Percentiles rank a stretch among this genome's conserved stretches.
Conservation (phyloP, 306 rosid species). For the Macrotyloma uniflorum region DNA sequence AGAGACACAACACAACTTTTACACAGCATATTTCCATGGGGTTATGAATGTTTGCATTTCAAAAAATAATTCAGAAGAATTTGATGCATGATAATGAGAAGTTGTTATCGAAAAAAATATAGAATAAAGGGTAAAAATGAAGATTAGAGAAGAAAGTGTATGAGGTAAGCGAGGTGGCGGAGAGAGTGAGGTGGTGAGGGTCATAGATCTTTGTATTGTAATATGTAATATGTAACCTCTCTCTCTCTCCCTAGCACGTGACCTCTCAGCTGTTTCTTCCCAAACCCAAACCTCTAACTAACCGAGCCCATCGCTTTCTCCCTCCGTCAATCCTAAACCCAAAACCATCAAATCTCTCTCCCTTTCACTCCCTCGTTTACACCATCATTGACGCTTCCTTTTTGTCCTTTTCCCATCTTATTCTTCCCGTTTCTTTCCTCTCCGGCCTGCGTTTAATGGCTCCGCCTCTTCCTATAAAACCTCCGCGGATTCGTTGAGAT, state of each 20-base stretch:
- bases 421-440: not conserved
- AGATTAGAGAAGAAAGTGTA: conserved; percentile 49
- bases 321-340: conserved; percentile 51
- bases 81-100: no score
- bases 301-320: conserved; percentile 58
- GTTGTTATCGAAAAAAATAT: no score
- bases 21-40: no score
- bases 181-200: conserved; percentile 53
- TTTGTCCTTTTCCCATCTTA: conserved; percentile 13
- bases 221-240: no score
- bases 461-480: not conserved
- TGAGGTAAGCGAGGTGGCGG: conserved; percentile 56
- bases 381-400: conserved; percentile 32
- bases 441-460: not conserved
- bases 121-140: no score
- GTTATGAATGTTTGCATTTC: no score
- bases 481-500: conserved; percentile 46
- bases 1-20: no score
- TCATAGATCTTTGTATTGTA: conserved; percentile 36
- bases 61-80: no score
- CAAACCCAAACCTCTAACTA: not conserved
- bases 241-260: conserved; percentile 67
- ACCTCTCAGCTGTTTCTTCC: conserved; percentile 34
- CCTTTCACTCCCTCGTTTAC: conserved; percentile 39
- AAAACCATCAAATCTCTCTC: conserved; percentile 47